Evolutionary conservation across 805 yeast genomes (phyloP).

Genomic region (Komagataella kurtzmanii): DNA sequence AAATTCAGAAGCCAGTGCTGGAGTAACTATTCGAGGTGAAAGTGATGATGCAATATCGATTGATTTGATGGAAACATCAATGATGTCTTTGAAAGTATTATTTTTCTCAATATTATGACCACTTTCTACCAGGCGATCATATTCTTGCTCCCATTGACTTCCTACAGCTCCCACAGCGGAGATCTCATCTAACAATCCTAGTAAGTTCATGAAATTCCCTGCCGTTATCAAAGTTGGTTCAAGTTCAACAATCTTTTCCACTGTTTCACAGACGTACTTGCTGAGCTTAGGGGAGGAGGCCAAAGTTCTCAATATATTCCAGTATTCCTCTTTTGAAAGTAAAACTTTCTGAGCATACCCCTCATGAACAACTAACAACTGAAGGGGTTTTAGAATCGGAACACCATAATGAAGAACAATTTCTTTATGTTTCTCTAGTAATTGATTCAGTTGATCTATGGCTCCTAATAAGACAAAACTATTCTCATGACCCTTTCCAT

Average conservation of each 20-base stretch:
- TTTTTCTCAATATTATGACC: constrained; percentile 27
- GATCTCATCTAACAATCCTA: constrained; percentile 66
- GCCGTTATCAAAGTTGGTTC: constrained; percentile 24
- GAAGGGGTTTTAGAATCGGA: constrained; percentile 31
- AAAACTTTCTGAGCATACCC: constrained; percentile 27
- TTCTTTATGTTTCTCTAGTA: constrained; percentile 21
- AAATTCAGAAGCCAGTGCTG: constrained; percentile 20
- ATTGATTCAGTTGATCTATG: constrained; percentile 10
- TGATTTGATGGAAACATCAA: constrained; percentile 47
- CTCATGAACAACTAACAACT: constrained; percentile 30
- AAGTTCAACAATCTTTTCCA: constrained; percentile 24
- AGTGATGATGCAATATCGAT: constrained; percentile 46
- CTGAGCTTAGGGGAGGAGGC: constrained; percentile 31
- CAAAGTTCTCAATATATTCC: constrained; percentile 32
- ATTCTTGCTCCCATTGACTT: constrained; percentile 61
- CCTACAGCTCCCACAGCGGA: constrained; percentile 76
- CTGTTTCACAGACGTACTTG: constrained; percentile 28
- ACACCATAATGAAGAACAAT: constrained; percentile 29
- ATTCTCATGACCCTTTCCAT: constrained; percentile 16
- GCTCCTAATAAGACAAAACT: constrained; percentile 10
- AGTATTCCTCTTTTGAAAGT: constrained; percentile 24
- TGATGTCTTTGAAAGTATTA: constrained; percentile 37
- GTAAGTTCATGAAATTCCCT: constrained; percentile 45
- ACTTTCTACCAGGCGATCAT: constrained; percentile 26
- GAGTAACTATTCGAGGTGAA: constrained; percentile 19